These are phyloP conservation scores for Cercospora zeae-maydis DNA, from an alignment of 2,329 filamentous ascomycete genomes.

Conservation along the genomic window DNA sequence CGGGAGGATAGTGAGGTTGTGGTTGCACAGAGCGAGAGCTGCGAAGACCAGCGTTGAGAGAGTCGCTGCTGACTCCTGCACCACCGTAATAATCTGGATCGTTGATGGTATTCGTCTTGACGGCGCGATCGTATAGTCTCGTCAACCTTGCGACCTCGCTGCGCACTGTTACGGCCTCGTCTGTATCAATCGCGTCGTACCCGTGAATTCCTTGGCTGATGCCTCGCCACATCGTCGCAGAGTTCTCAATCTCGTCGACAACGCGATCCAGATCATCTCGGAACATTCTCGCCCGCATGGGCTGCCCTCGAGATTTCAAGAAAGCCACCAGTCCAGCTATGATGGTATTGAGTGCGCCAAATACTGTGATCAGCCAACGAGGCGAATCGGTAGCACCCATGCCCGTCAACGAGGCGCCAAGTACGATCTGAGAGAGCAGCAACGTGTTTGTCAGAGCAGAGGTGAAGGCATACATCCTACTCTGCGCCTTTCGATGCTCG, in stretches of 20 bases:
- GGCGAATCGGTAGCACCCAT: constrained; percentile 38
- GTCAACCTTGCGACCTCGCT: constrained; percentile 38
- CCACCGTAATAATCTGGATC: constrained; percentile 42
- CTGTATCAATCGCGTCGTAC: constrained; percentile 47
- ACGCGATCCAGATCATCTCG: constrained; percentile 41
- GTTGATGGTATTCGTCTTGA: constrained; percentile 39
- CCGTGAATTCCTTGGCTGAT: constrained; percentile 44
- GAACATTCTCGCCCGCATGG: constrained; percentile 42
- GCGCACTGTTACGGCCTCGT: constrained; percentile 43
- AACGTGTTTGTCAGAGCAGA: constrained; percentile 39
- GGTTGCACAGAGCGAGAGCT: constrained; percentile 19
- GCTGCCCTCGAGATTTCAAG: constrained; percentile 41
- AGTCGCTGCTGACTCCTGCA: constrained; percentile 27
- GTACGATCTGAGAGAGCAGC: constrained; percentile 40
- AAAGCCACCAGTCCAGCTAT: constrained; percentile 43
- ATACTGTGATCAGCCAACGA: constrained; percentile 40
- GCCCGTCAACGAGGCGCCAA: constrained; percentile 41
- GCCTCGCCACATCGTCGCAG: constrained; percentile 44
- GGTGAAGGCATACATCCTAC: constrained; percentile 37
- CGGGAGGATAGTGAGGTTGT: constrained; percentile 12
- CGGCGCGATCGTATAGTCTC: constrained; percentile 39
- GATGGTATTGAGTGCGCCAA: constrained; percentile 42
- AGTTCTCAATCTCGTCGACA: constrained; percentile 44
- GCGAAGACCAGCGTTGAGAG: constrained; percentile 26
- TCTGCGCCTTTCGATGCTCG: constrained; percentile 34